Percentiles rank a stretch among this genome's conserved stretches.
Conservation (phyloP, 129 eudicot species). For the Centaurea solstitialis region DNA sequence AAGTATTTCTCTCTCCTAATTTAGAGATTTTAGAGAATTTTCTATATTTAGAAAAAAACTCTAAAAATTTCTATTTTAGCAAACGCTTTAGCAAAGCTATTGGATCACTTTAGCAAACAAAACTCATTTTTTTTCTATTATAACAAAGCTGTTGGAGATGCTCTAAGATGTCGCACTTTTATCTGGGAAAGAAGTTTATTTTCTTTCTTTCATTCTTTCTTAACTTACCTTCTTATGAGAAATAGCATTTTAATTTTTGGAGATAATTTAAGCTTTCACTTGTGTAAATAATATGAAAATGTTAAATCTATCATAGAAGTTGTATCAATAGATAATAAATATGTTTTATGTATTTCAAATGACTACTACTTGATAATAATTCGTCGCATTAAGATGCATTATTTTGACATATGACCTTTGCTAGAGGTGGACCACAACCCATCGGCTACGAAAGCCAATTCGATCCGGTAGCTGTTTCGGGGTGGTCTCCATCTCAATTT, state of each 20-base stretch:
- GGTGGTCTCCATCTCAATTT: not conserved
- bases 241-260: not conserved
- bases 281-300: not conserved
- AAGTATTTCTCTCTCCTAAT: too few relatives aligned
- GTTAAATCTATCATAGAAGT: not conserved
- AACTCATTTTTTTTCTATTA: too few relatives aligned
- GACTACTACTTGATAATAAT: not conserved
- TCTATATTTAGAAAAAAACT: too few relatives aligned
- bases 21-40: too few relatives aligned
- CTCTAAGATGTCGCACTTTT: too few relatives aligned
- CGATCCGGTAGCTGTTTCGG: not conserved
- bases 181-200: not conserved
- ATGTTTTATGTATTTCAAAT: not conserved
- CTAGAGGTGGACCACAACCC: not conserved
- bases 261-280: not conserved
- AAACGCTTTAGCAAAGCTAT: too few relatives aligned
- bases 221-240: not conserved
- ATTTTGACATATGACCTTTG: not conserved
- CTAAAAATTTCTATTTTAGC: too few relatives aligned
- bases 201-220: too few relatives aligned
- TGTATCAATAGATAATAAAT: not conserved
- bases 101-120: too few relatives aligned
- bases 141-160: too few relatives aligned
- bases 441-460: not conserved
- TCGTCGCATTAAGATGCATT: not conserved